Base-by-base conservation (phyloP, 257 asterid species). In the Oldenlandia corymbosa region DNA sequence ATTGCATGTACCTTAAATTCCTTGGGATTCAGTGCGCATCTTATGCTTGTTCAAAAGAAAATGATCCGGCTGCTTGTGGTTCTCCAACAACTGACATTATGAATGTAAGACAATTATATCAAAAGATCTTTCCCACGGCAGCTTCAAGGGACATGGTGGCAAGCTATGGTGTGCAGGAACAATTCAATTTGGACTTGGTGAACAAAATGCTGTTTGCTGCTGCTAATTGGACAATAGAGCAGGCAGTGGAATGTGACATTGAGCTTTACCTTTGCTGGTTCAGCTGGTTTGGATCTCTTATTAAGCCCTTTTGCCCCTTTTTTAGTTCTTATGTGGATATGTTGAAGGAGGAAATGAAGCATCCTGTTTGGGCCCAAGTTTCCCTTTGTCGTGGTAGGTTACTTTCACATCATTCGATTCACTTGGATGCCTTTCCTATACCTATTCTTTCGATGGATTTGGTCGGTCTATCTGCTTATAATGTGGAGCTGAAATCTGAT, bases 161-260 rank as follows among this genome's bases (percentile, higher is more conserved):
- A 60, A 61, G 61, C 62, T n/a, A 32, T 66, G 68, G 60, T 23
- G 60, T 70, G 51, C 74, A 30, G 58, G 71, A 41, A 71, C 82
- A 73, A 23, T 53, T 65, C 30, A 83, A 83, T 60, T 68, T 79
- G 61, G 78, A 32, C 64, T 72, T 84, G 62, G 73, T 77, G 36
- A 61, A 75, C 70, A 76, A 84, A 74, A 90, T 72, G 79, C 75
- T 90, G 28, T 46, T 62, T 27, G 84, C 78, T 78, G 97, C 97
- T 77, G 95, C 97, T 64, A 83, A 87, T 69, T 93, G 99, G 99
- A 86, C 76, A 24, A 73, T 90, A 62, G 95, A 93, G 76, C 96
- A 93, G 76, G 95, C 92, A 31, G 73, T 83, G 54, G 87, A 87
- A 67, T 77, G 79, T 68, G 99, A 93, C 77, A 82, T 71, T 66